These are phyloP conservation scores for Trametes villosa DNA, from an alignment of 768 basidiomycete genomes.

Conservation along the genomic window DNA sequence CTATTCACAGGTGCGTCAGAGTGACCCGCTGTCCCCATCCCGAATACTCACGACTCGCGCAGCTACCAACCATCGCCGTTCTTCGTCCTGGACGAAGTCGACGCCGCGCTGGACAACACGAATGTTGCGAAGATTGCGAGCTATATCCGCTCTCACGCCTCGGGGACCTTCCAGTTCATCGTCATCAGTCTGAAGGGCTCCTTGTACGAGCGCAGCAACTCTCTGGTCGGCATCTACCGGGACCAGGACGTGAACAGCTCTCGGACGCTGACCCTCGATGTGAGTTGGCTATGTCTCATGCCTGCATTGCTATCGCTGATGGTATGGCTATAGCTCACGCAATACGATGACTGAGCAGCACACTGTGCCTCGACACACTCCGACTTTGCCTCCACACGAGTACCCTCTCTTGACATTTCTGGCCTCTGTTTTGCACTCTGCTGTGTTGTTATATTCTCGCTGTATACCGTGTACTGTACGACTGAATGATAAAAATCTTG, in stretches of 20 bases:
- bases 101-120: slow-evolving; percentile 98
- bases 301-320: neutral
- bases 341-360: slow-evolving; percentile 56
- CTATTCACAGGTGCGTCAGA: slow-evolving; percentile 88
- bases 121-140: slow-evolving; percentile 96
- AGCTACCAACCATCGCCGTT: slow-evolving; percentile 97
- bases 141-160: slow-evolving; percentile 87
- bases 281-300: slow-evolving; percentile 42
- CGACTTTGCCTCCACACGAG: too few relatives aligned
- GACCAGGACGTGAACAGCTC: slow-evolving; percentile 96
- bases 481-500: too few relatives aligned
- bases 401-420: neutral
- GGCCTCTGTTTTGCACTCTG: neutral
- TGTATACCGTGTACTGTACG: slow-evolving; percentile 3
- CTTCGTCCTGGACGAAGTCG: slow-evolving; percentile 98
- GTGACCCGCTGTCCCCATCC: too few relatives aligned
- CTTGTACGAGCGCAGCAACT: slow-evolving; percentile 87
- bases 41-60: neutral
- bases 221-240: slow-evolving; percentile 91
- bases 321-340: slow-evolving; percentile 46
- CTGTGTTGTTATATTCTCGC: neutral
- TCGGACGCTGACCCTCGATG: slow-evolving; percentile 87
- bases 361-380: neutral
- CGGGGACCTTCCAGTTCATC: slow-evolving; percentile 89
- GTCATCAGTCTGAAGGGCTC: slow-evolving; percentile 97